A percentile compares a stretch with the other conserved stretches of the same genome.
These are phyloP conservation scores for Tricholomella constricta DNA, from an alignment of 768 basidiomycete species.

Conservation along the genomic window DNA sequence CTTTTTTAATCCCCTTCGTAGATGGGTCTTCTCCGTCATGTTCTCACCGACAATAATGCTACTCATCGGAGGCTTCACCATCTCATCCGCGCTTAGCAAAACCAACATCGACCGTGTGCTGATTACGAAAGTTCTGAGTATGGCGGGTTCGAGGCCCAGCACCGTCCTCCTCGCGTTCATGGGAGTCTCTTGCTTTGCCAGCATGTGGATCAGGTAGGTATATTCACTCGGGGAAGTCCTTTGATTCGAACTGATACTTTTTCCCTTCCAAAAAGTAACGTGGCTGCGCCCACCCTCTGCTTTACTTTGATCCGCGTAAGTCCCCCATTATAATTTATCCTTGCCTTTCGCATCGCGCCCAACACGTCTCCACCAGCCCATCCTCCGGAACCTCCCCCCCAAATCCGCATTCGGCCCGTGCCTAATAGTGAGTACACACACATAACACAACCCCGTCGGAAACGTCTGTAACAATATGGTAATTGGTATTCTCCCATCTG, in stretches of 20 bases:
- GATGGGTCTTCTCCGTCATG: conserved; percentile 92
- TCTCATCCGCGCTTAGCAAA: conserved; percentile 94
- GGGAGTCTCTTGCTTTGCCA: conserved; percentile 95
- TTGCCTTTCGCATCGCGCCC: background rate
- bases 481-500: background rate
- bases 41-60: conserved; percentile 99
- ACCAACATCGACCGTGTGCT: conserved; percentile 91
- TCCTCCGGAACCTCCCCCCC: conserved; percentile 86
- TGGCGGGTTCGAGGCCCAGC: conserved; percentile 87
- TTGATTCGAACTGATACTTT: conserved; percentile 16
- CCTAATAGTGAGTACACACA: conserved; percentile 84
- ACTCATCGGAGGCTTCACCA: conserved; percentile 96
- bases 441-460: too few relatives aligned
- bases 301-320: conserved; percentile 92
- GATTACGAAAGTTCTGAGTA: conserved; percentile 85
- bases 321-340: conserved; percentile 17
- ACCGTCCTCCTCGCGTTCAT: conserved; percentile 92
- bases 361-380: conserved; percentile 60
- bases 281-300: conserved; percentile 96
- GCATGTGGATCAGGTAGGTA: conserved; percentile 95
- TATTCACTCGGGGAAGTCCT: background rate
- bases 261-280: conserved; percentile 68
- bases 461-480: background rate
- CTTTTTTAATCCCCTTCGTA: conserved; percentile 27
- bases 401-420: conserved; percentile 87